Base-by-base conservation (phyloP, 78 protist genomes). In the Pigoraptor vietnamica region DNA sequence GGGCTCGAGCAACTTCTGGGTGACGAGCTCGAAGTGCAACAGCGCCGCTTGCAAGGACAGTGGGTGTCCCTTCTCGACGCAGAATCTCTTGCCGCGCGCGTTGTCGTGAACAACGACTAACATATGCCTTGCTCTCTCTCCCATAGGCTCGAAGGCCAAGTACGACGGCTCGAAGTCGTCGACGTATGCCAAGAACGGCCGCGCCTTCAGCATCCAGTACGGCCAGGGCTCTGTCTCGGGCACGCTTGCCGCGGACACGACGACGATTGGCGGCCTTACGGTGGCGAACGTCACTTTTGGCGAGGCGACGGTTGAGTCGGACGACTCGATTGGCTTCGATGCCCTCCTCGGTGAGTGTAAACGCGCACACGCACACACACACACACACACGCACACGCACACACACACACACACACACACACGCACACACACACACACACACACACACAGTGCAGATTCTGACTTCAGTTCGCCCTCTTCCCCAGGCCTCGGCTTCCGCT, bases 211-310 rank as follows among this genome's bases (percentile, higher is more conserved):
- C 81, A 97, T 98, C 89, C 93, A 84, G 92, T 98, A 98, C 94
- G 99, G 99, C 56, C 87, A 93, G 67, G 99, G 99, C 87, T 92
- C 97, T 35, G 89, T 97, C 92, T 21, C 88, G 23, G 99, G 99
- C 67, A 94, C 94, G 94, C 87, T 92, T 89, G 94, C 95, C 79
- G 21, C 86, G 38, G 98, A 96, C 90, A 6, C 55, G 82, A 97
- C 97, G 39, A 90, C 93, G 55, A 40, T 98, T 79, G 99, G 98
- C 90, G 92, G 89, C 40, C 48, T 97, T 32, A 23, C 67, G 39
- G 88, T 95, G 87, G 1, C 48, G 37, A 91, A n/a, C 35, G 93
- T 92, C 90, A 35, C 94, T 79, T 98, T 98, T 91, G 99, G 95
- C 82, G 99, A 98, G 96, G 67, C 67, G 29, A 48, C 67, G 29